Percentiles rank a stretch among this genome's conserved stretches.
phyloP scores from a whole-genome alignment of 495 filamentous ascomycete species.

The Staphylotrichum tortipilum region DNA sequence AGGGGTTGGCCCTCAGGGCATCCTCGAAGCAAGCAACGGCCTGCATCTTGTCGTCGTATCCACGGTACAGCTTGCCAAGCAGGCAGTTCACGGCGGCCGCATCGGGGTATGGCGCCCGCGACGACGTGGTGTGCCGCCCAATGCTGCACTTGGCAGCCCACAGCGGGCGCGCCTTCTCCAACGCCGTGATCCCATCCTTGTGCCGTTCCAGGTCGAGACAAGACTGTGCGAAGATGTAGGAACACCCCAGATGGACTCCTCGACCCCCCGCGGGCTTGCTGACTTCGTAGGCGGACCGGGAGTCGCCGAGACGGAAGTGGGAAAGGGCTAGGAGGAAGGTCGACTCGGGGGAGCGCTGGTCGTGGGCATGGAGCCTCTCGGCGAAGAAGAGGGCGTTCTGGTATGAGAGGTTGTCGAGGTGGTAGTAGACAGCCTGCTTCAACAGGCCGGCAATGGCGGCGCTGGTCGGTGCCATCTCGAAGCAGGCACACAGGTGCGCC shows the following conservation, averaged over 20 bases:
- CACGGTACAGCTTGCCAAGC: conserved; percentile 78
- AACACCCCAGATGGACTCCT: conserved; percentile 73
- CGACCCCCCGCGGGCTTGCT: conserved; percentile 53
- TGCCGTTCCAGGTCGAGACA: conserved; percentile 70
- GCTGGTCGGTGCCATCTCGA: conserved; percentile 60
- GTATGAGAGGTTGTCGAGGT: conserved; percentile 82
- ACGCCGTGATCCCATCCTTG: conserved; percentile 66
- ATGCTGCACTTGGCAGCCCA: conserved; percentile 67
- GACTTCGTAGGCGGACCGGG: conserved; percentile 56
- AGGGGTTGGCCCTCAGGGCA: conserved; percentile 81
- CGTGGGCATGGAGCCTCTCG: conserved; percentile 73
- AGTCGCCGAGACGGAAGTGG: conserved; percentile 71
- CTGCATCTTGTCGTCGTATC: conserved; percentile 68
- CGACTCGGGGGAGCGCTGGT: conserved; percentile 68
- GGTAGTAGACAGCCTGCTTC: conserved; percentile 79
- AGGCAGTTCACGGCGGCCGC: conserved; percentile 71
- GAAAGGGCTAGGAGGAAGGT: conserved; percentile 76
- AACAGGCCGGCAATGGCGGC: conserved; percentile 63
- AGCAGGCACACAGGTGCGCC: conserved; percentile 10
- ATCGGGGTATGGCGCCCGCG: conserved; percentile 67
- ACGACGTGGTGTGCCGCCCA: conserved; percentile 65
- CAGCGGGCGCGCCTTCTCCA: conserved; percentile 62
- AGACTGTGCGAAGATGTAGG: conserved; percentile 84
- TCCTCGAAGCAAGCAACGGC: conserved; percentile 79
- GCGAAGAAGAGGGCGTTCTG: conserved; percentile 89